Conservation (phyloP, 225 moss, liverwort and hornwort species). For the Thuidium tamariscinum region DNA sequence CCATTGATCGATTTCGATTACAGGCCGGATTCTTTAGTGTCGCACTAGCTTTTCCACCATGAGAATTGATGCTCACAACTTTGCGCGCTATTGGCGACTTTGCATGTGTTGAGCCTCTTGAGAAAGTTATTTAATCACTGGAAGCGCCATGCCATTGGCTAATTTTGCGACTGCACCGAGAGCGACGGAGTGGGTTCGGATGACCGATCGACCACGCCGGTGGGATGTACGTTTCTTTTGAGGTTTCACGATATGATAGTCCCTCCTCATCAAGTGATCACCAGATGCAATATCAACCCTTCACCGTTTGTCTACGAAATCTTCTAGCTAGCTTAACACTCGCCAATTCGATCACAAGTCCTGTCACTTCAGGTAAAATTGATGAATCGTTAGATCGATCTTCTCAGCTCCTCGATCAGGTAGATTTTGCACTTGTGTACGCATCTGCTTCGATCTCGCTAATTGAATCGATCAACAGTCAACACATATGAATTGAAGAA, state of each 20-base stretch:
- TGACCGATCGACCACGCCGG: not conserved
- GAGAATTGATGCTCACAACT: not conserved
- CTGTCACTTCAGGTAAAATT: no score
- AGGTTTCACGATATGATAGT: not conserved
- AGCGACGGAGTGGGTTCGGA: not conserved
- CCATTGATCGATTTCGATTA: not conserved
- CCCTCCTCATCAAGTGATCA: not conserved
- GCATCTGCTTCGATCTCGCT: not conserved
- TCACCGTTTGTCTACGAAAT: not conserved
- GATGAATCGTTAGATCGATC: not conserved
- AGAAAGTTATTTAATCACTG: no score
- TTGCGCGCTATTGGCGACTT: not conserved
- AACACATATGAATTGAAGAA: not conserved
- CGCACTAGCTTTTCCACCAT: not conserved
- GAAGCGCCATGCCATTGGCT: no score
- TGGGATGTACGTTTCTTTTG: not conserved
- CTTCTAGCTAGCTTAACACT: no score
- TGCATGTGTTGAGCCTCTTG: not conserved
- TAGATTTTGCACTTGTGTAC: not conserved
- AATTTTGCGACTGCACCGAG: not conserved
- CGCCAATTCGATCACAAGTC: not conserved
- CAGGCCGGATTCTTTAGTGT: not conserved
- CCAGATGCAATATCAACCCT: not conserved
- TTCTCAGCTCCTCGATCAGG: not conserved
- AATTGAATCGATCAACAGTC: not conserved